phyloP scores from a whole-genome alignment of 2,329 filamentous ascomycete species.

The Macroventuria anomochaeta region DNA sequence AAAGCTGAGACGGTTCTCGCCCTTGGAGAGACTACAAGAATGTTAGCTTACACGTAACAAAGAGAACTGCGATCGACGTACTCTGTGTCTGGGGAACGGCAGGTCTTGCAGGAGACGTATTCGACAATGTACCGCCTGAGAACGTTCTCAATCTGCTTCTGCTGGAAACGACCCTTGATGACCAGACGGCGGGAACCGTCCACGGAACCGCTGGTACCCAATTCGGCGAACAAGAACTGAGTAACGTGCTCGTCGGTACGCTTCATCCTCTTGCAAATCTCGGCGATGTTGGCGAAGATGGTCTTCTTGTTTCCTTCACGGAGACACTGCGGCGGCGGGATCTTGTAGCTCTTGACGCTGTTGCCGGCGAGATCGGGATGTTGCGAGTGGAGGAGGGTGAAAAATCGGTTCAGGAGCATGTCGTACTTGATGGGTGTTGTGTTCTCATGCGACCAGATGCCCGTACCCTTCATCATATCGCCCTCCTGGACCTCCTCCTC shows the following conservation, averaged over 20 bases:
- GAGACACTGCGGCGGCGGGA: conserved; percentile 96
- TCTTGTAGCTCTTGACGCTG: conserved; percentile 96
- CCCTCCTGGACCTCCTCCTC: conserved; percentile 66
- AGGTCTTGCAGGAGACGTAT: conserved; percentile 99
- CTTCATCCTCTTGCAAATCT: conserved; percentile 99
- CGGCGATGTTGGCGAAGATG: conserved; percentile 98
- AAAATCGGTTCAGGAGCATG: conserved; percentile 88
- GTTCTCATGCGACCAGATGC: conserved; percentile 86
- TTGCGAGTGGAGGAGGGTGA: conserved; percentile 90
- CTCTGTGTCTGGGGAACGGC: conserved; percentile 55
- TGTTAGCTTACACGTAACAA: conserved; percentile 64
- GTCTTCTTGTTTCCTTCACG: conserved; percentile 99
- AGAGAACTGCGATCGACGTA: conserved; percentile 4
- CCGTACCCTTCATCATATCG: conserved; percentile 85
- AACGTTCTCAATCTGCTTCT: conserved; percentile 99
- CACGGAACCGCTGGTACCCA: conserved; percentile 95
- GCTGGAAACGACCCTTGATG: conserved; percentile 99
- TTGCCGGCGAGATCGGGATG: conserved; percentile 93
- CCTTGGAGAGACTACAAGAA: conserved; percentile 91
- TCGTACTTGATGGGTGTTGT: conserved; percentile 81
- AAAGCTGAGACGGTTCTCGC: conserved; percentile 98
- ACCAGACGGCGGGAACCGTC: conserved; percentile 88
- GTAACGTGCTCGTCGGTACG: conserved; percentile 97
- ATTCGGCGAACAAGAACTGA: conserved; percentile 94
- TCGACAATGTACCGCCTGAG: conserved; percentile 95